Conservation (phyloP, 2,329 filamentous ascomycete species). For the Thelonectria rubi region DNA sequence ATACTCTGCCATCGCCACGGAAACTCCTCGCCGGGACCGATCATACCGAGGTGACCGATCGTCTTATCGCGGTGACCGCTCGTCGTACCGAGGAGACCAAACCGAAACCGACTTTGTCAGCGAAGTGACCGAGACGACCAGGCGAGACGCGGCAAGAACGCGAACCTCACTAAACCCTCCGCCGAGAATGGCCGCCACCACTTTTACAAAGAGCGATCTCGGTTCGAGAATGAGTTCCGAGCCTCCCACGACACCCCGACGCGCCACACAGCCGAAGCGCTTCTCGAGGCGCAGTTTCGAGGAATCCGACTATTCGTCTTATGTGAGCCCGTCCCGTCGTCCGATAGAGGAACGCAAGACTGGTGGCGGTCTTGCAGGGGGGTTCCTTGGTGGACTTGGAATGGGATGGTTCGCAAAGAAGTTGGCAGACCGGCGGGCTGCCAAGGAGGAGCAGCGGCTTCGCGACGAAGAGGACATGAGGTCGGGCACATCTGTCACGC, state of each 20-base stretch:
- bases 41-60: constrained; percentile 51
- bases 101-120: constrained; percentile 27
- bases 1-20: constrained; percentile 69
- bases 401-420: constrained; percentile 75
- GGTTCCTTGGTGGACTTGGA: constrained; percentile 68
- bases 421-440: constrained; percentile 64
- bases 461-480: constrained; percentile 63
- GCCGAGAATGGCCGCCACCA: constrained; percentile 54
- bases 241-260: constrained; percentile 57
- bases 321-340: constrained; percentile 70
- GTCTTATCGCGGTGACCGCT: constrained; percentile 48
- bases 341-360: constrained; percentile 55
- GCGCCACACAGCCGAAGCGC: constrained; percentile 56
- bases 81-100: constrained; percentile 59
- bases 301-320: constrained; percentile 67
- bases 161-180: constrained; percentile 58
- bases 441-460: constrained; percentile 58
- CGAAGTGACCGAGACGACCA: constrained; percentile 45
- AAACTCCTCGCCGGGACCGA: constrained; percentile 63
- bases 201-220: constrained; percentile 58
- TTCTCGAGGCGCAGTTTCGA: constrained; percentile 57
- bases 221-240: constrained; percentile 49
- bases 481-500: constrained; percentile 63
- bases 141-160: constrained; percentile 41
- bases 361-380: constrained; percentile 62